Evolutionary conservation across 2,329 filamentous ascomycete genomes (phyloP).

Genomic region (Penicillium italicum): DNA sequence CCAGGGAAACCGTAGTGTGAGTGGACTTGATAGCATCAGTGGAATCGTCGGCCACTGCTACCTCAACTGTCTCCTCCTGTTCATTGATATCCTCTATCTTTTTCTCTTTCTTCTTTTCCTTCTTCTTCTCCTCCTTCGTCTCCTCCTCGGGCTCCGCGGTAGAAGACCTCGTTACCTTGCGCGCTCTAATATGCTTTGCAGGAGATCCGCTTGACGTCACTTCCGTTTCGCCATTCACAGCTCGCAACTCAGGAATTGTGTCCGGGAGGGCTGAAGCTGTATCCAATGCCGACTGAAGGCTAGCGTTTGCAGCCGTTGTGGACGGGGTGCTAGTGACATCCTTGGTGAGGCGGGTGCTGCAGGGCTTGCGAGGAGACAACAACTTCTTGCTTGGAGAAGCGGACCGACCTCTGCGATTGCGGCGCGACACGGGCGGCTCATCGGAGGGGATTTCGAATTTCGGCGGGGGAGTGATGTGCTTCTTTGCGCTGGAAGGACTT

Average conservation of each 20-base stretch:
- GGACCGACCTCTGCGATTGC: constrained; percentile 57
- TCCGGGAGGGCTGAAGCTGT: constrained; percentile 34
- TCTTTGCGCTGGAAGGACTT: constrained; percentile 64
- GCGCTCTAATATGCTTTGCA: constrained; percentile 19
- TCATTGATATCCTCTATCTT: constrained; percentile 51
- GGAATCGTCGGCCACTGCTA: constrained; percentile 57
- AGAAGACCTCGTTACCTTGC: constrained; percentile 23
- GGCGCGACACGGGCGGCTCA: constrained; percentile 37
- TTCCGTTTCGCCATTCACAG: constrained; percentile 25
- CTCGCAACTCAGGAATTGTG: constrained; percentile 16
- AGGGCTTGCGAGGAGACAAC: constrained; percentile 54
- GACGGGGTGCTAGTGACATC: constrained; percentile 47
- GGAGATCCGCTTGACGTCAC: constrained; percentile 19
- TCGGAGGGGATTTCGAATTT: constrained; percentile 62
- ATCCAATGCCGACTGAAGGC: constrained; percentile 48
- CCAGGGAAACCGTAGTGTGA: constrained; percentile 69
- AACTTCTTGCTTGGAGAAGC: constrained; percentile 52
- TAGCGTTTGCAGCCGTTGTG: constrained; percentile 48
- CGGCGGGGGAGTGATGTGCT: constrained; percentile 76
- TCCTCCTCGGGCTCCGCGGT: constrained; percentile 24
- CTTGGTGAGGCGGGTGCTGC: constrained; percentile 49
- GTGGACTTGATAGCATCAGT: constrained; percentile 61
- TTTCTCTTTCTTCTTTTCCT: constrained; percentile 38
- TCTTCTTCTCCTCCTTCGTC: constrained; percentile 35
- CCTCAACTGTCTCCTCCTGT: constrained; percentile 51